phyloP scores from a whole-genome alignment of 1,284 basidiomycete species.

The Abortiporus biennis region DNA sequence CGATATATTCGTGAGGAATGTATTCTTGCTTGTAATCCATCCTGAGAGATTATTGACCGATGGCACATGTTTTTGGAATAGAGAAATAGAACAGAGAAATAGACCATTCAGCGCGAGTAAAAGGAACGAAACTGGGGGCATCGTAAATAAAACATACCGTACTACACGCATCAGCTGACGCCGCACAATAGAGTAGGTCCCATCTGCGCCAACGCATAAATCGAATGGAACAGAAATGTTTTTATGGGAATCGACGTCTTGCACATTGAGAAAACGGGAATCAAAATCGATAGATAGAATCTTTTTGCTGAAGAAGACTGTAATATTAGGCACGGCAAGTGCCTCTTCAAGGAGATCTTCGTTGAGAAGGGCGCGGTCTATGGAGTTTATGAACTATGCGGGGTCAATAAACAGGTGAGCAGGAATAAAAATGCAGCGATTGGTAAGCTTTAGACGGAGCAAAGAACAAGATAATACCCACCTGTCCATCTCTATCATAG shows the following conservation, averaged over 20 bases:
- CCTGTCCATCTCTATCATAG: conserved; percentile 87
- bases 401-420: conserved; percentile 15
- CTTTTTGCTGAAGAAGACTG: conserved; percentile 78
- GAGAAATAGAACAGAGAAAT: conserved; percentile 9
- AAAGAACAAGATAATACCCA: no score
- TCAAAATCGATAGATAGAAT: conserved; percentile 73
- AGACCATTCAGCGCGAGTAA: conserved; percentile 7
- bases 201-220: conserved; percentile 86
- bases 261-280: conserved; percentile 45
- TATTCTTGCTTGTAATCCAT: conserved; percentile 94
- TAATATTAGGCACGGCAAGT: conserved; percentile 56
- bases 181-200: conserved; percentile 81
- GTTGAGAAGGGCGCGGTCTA: conserved; percentile 86
- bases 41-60: conserved; percentile 37
- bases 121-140: background rate
- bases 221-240: conserved; percentile 59
- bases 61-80: conserved; percentile 9
- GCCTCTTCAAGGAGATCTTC: conserved; percentile 76
- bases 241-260: conserved; percentile 36
- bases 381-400: conserved; percentile 84
- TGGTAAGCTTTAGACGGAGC: conserved; percentile 17
- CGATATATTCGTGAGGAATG: conserved; percentile 93
- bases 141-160: conserved; percentile 46
- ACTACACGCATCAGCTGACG: conserved; percentile 87
- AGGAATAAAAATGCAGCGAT: no score